These are phyloP conservation scores for Nigrospora oryzae DNA, from an alignment of 2,329 filamentous ascomycete species.

Conservation along the genomic window DNA sequence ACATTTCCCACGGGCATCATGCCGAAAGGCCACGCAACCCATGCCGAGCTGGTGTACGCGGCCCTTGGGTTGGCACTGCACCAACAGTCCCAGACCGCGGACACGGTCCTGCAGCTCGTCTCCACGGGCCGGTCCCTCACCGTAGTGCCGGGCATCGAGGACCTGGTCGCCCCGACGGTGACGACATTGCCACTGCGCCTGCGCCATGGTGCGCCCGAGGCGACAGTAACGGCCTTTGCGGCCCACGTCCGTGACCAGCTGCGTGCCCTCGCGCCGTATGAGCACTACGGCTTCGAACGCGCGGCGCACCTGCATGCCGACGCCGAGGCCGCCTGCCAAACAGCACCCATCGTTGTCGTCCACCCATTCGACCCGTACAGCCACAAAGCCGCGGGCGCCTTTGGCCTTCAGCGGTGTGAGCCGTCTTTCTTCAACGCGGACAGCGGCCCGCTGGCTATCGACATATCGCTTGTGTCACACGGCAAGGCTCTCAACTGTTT, in stretches of 20 bases:
- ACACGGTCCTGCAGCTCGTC: neutral
- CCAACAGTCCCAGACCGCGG: neutral
- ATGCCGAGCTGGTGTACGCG: neutral
- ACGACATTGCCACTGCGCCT: no score
- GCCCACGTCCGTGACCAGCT: neutral
- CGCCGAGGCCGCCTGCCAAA: neutral
- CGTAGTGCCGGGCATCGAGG: neutral
- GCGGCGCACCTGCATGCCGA: neutral
- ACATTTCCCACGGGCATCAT: neutral
- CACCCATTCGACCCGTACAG: neutral
- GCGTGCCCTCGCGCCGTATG: neutral
- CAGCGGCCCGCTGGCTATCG: neutral
- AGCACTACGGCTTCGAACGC: neutral
- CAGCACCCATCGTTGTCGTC: neutral
- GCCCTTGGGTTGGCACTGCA: neutral
- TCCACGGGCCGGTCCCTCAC: neutral
- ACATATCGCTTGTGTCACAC: neutral
- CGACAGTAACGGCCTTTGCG: neutral
- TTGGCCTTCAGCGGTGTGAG: neutral
- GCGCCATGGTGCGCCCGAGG: no score
- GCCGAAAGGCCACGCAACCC: no score
- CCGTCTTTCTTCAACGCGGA: neutral
- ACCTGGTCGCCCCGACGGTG: no score
- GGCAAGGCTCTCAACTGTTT: neutral
- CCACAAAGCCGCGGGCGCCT: neutral